Conservation (phyloP, 805 yeast species). For the Barnettozyma botsteinii region DNA sequence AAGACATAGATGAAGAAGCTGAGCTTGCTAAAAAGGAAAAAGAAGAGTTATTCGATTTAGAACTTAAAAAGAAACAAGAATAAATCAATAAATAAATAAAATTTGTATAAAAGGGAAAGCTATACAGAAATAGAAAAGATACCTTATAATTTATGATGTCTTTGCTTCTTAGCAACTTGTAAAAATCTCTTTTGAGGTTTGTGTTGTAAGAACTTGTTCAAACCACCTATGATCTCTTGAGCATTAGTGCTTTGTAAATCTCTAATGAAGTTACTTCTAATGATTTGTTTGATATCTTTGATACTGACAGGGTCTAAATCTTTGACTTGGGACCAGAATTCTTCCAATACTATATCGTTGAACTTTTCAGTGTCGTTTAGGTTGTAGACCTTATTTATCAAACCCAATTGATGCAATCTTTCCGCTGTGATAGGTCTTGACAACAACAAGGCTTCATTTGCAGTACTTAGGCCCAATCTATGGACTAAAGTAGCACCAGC, state of each 20-base stretch:
- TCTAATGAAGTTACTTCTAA: slow-evolving; percentile 26
- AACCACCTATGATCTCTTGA: slow-evolving; percentile 63
- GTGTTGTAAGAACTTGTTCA: slow-evolving; percentile 65
- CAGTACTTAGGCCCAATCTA: slow-evolving; percentile 66
- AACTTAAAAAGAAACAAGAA: slow-evolving; percentile 5
- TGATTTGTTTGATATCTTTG: slow-evolving; percentile 37
- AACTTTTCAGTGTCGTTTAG: slow-evolving; percentile 39
- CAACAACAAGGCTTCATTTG: slow-evolving; percentile 67
- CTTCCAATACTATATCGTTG: slow-evolving; percentile 38
- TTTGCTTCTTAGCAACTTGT: slow-evolving; percentile 45
- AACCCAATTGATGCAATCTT: slow-evolving; percentile 52
- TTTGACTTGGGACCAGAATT: slow-evolving; percentile 30
- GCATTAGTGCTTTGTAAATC: slow-evolving; percentile 47
- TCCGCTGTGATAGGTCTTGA: slow-evolving; percentile 58
- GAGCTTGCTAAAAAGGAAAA: slow-evolving; percentile 4
- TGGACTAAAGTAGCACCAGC: slow-evolving; percentile 60
- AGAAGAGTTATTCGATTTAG: slow-evolving; percentile 1
- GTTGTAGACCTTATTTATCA: slow-evolving; percentile 53
- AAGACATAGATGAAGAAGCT: slow-evolving; percentile 28
- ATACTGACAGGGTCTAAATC: slow-evolving; percentile 37
- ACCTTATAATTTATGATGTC: slow-evolving; percentile 54
- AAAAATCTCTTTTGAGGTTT: slow-evolving; percentile 66
- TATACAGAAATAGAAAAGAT: too few relatives aligned
- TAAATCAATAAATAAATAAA: background rate
- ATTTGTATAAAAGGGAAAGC: too few relatives aligned